A percentile compares a stretch with the other conserved stretches of the same genome.
Evolutionary conservation across 768 basidiomycete genomes (phyloP).

Genomic region (Rubroboletus satanas): DNA sequence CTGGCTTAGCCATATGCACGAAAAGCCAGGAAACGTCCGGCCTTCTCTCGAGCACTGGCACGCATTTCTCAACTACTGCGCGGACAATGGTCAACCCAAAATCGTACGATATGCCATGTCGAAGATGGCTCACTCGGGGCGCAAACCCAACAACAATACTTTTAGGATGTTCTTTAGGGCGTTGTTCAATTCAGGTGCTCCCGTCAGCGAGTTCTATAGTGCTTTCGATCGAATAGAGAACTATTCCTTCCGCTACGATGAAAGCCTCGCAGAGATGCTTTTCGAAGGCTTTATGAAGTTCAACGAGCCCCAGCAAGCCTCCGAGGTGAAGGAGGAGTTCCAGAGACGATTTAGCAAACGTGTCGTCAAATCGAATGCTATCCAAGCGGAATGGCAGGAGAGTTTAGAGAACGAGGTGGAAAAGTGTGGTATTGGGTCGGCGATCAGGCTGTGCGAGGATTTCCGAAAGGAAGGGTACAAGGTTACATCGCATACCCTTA

Average conservation of each 20-base stretch:
- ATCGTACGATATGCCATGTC: constrained; percentile 30
- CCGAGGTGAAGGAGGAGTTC: constrained; percentile 40
- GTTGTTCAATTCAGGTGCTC: constrained; percentile 34
- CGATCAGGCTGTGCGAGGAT: constrained; percentile 34
- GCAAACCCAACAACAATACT: constrained; percentile 42
- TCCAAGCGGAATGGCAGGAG: constrained; percentile 31
- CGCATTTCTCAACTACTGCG: constrained; percentile 43
- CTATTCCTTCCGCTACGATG: constrained; percentile 43
- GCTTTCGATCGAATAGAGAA: constrained; percentile 47
- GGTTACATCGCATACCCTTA: constrained; percentile 31
- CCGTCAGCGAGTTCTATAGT: constrained; percentile 33
- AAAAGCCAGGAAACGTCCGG: constrained; percentile 41
- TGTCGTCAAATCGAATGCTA: constrained; percentile 23
- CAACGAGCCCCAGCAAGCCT: constrained; percentile 35
- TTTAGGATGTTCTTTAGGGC: constrained; percentile 48
- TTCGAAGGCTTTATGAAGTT: constrained; percentile 42
- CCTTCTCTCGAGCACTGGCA: constrained; percentile 57
- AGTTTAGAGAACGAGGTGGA: constrained; percentile 29
- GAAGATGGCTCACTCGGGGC: constrained; percentile 38
- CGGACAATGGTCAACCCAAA: constrained; percentile 24
- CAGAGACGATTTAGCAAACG: constrained; percentile 30
- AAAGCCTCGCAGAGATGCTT: constrained; percentile 38
- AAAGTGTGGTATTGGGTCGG: constrained; percentile 32
- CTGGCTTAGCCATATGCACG: constrained; percentile 55
- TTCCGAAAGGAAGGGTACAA: constrained; percentile 34